A percentile compares a stretch with the other conserved stretches of the same genome.
phyloP scores from a whole-genome alignment of 805 yeast species.

The Candida piceae region DNA sequence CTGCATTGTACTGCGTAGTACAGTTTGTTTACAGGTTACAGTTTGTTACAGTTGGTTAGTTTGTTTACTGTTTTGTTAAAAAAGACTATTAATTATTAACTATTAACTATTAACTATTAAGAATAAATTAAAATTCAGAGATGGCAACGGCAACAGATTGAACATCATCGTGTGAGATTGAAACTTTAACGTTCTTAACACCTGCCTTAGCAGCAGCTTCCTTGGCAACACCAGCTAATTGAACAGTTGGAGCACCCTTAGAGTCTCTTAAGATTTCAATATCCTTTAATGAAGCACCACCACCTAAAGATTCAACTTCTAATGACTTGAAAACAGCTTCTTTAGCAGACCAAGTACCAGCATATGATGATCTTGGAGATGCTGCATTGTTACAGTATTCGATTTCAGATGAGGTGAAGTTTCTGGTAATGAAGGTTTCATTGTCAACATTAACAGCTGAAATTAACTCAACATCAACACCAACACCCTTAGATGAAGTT shows the following conservation, averaged over 20 bases:
- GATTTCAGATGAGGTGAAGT: slow-evolving; percentile 80
- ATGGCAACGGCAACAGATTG: slow-evolving; percentile 98
- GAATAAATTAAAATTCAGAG: slow-evolving; percentile 41
- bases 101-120: neutral
- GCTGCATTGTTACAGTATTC: slow-evolving; percentile 72
- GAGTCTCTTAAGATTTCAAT: slow-evolving; percentile 77
- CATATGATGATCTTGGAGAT: slow-evolving; percentile 80
- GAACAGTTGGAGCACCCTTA: slow-evolving; percentile 80
- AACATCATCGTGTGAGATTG: slow-evolving; percentile 93
- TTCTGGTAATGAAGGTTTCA: slow-evolving; percentile 85
- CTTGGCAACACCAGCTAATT: slow-evolving; percentile 70
- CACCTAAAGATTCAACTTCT: slow-evolving; percentile 85
- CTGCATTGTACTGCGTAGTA: no score
- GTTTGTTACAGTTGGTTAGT: no score
- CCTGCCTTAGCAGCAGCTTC: slow-evolving; percentile 68
- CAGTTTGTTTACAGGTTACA: no score
- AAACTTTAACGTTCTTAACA: slow-evolving; percentile 68
- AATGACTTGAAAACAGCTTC: slow-evolving; percentile 98
- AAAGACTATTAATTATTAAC: neutral
- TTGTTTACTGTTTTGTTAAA: no score
- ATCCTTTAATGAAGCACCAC: slow-evolving; percentile 88
- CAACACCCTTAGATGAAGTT: slow-evolving; percentile 60
- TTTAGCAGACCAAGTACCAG: slow-evolving; percentile 99
- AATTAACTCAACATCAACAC: slow-evolving; percentile 94
- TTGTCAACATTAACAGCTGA: slow-evolving; percentile 79